Base-by-base conservation (phyloP, 2,329 filamentous ascomycete genomes). In the Lithohypha guttulata region DNA sequence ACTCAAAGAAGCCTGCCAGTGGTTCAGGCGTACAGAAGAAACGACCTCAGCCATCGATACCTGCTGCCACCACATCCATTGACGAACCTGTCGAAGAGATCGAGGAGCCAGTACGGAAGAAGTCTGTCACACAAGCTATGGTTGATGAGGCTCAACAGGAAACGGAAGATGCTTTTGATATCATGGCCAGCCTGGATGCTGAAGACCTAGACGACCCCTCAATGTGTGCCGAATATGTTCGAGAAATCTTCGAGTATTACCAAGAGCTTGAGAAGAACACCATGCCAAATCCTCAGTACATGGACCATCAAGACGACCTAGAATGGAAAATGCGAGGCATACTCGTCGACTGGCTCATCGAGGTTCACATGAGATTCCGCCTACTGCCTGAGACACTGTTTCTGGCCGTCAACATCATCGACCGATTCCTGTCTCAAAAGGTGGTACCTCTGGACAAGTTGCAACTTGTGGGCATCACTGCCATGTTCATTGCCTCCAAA, bases 311-410 rank as follows among this genome's bases (percentile, higher is more conserved):
- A 59, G 82, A 84, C 48, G 86, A 95, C 53, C 71, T 98, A 9
- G 89, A 95, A 62, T 98, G 91, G 91, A 94, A 94, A 73, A 95
- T 93, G 67, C 84, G 91, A 53, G 89, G 87, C 48, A 95, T 98
- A 51, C 75, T 98, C 39, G 79, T 96, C 50, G 91, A 98, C 66
- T 98, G 91, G 91, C 73, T 98, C 49, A 87, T 98, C 47, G 91
- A 98, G 62, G 91, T 98, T 32, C 91, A 98, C 68, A 94, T 85
- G 15, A 84, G 89, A 42, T 98, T 96, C 70, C 83, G 91, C 51
- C 77, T 98, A 13, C 75, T 96, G 28, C 91, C 91, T 15, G 91
- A 98, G 67, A 96, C 91, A 2, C 73, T 96, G 31, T 98, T 95
- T 73, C 76, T 98, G 25, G 81, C 87, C 31, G 84, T 95, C 71